Conservation (phyloP, 768 basidiomycete genomes). For the Hypholoma sublateritium region DNA sequence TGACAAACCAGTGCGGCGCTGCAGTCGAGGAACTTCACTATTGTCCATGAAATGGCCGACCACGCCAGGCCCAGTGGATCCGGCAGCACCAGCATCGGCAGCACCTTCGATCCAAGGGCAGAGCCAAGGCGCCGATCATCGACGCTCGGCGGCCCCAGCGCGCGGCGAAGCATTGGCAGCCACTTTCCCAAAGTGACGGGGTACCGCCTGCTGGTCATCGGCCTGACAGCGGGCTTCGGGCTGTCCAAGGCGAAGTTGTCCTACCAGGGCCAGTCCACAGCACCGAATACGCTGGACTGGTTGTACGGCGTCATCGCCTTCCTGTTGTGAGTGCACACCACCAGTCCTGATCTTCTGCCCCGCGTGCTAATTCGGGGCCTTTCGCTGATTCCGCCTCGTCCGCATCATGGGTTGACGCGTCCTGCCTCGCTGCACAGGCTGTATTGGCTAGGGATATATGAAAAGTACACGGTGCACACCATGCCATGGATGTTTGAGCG, state of each 20-base stretch:
- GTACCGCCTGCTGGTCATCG: slow-evolving; percentile 24
- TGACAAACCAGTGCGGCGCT: no score
- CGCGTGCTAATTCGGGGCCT: neutral
- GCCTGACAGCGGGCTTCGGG: slow-evolving; percentile 22
- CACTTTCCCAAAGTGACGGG: slow-evolving; percentile 20
- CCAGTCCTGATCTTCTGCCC: no score
- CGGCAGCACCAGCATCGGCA: no score
- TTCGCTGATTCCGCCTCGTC: neutral
- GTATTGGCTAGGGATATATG: slow-evolving; percentile 30
- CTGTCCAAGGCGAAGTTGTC: slow-evolving; percentile 24
- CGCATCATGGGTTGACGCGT: neutral
- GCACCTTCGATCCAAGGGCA: neutral
- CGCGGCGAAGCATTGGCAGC: neutral
- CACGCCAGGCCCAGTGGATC: no score
- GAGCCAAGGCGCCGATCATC: slow-evolving; percentile 1
- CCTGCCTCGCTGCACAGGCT: slow-evolving; percentile 13
- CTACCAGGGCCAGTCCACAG: slow-evolving; percentile 25
- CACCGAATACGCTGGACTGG: slow-evolving; percentile 28
- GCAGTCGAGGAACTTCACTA: no score
- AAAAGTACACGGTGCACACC: slow-evolving; percentile 21
- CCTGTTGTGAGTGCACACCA: slow-evolving; percentile 20
- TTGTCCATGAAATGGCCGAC: no score
- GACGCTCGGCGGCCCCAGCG: slow-evolving; percentile 3
- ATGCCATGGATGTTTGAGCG: slow-evolving; percentile 26
- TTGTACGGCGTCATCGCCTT: slow-evolving; percentile 27